A percentile compares a stretch with the other conserved stretches of the same genome.
These are phyloP conservation scores for Nevesoporus exiguus DNA, from an alignment of 768 basidiomycete genomes.

Conservation along the genomic window DNA sequence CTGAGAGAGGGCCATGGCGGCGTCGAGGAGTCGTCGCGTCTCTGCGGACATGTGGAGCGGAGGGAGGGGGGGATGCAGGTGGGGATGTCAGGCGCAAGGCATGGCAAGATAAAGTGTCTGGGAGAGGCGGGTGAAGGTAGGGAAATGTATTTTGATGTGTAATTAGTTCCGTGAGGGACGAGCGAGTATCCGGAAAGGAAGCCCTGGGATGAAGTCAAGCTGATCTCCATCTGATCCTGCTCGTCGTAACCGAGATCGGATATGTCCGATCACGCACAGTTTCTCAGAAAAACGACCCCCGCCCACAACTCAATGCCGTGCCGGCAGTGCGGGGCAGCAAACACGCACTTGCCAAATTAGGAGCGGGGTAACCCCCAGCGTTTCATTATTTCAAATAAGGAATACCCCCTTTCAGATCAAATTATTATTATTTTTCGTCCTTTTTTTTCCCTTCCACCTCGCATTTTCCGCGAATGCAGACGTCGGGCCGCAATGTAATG, in stretches of 20 bases:
- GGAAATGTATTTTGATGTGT: slow-evolving; percentile 45
- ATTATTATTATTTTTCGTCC: slow-evolving; percentile 17
- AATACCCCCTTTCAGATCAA: slow-evolving; percentile 8
- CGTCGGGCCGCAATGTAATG: slow-evolving; percentile 38
- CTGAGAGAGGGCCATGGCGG: slow-evolving; percentile 69
- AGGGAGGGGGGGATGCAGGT: slow-evolving; percentile 18
- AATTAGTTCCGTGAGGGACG: slow-evolving; percentile 46
- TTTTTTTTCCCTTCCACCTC: slow-evolving; percentile 12
- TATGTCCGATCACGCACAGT: slow-evolving; percentile 21
- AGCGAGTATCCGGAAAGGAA: slow-evolving; percentile 28
- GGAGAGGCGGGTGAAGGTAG: slow-evolving; percentile 37
- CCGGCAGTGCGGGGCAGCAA: slow-evolving; percentile 15
- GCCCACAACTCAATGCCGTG: background rate
- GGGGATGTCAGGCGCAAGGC: slow-evolving; percentile 38
- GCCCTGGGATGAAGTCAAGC: background rate
- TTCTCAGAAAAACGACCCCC: background rate
- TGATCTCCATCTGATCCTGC: slow-evolving; percentile 30
- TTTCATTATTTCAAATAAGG: slow-evolving; percentile 21
- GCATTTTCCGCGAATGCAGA: slow-evolving; percentile 31
- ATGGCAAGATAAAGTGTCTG: slow-evolving; percentile 50
- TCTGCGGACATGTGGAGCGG: slow-evolving; percentile 58
- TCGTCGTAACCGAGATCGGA: slow-evolving; percentile 24
- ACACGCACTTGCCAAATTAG: slow-evolving; percentile 4
- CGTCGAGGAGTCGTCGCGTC: slow-evolving; percentile 71
- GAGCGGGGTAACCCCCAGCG: slow-evolving; percentile 18